Percentiles rank a stretch among this genome's conserved stretches.
These are phyloP conservation scores for Crithidia sp. DNA, from an alignment of 208 protist species.

Conservation along the genomic window DNA sequence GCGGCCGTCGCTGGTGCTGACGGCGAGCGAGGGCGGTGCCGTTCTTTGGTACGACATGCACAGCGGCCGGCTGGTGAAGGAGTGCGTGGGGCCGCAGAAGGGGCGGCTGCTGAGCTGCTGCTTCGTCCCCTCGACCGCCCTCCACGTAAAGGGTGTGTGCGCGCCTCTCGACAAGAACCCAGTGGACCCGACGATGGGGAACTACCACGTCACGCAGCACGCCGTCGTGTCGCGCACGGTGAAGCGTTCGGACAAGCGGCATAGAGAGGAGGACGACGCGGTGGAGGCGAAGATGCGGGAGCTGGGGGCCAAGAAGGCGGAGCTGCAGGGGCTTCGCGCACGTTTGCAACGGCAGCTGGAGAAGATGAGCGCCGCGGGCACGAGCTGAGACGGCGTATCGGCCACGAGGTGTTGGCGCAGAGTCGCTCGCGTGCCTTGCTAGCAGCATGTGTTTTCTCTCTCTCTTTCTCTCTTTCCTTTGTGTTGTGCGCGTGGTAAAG, in stretches of 20 bases:
- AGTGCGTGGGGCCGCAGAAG: constrained; percentile 48
- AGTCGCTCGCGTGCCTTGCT: too few species aligned
- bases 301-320: constrained; percentile 35
- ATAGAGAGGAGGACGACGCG: neutral
- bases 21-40: constrained; percentile 56
- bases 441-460: too few species aligned
- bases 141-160: constrained; percentile 25
- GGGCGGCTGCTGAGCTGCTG: constrained; percentile 55
- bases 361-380: neutral
- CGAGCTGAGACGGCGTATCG: neutral
- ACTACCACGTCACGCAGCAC: constrained; percentile 31
- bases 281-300: neutral
- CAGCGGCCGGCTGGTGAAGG: constrained; percentile 37
- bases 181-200: constrained; percentile 41
- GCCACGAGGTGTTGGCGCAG: neutral
- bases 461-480: too few species aligned
- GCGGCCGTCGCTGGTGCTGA: constrained; percentile 37
- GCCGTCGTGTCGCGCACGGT: neutral
- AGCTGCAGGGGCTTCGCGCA: constrained; percentile 35
- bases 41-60: constrained; percentile 65
- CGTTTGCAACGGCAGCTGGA: constrained; percentile 23
- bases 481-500: too few species aligned
- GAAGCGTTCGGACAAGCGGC: constrained; percentile 11
- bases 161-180: constrained; percentile 61
- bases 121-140: constrained; percentile 13